A percentile compares a stretch with the other conserved stretches of the same genome.
phyloP scores from a whole-genome alignment of 2,329 filamentous ascomycete genomes.

The Cytospora piceicola region DNA sequence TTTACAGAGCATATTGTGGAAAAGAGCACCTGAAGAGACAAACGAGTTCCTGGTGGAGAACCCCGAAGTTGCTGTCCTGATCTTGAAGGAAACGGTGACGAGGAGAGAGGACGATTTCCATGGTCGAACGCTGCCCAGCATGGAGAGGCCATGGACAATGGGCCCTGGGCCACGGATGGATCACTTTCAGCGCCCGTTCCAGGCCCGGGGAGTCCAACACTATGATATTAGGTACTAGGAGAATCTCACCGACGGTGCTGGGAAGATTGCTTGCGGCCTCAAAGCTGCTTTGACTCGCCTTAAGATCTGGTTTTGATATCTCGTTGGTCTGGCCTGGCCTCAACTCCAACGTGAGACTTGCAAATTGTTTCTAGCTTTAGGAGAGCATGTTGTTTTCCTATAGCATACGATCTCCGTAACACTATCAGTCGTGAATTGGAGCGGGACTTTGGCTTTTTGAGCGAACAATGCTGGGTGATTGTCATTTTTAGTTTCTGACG shows the following conservation, averaged over 20 bases:
- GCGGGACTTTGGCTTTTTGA: neutral
- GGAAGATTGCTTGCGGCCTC: neutral
- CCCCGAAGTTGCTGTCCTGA: slow-evolving; percentile 50
- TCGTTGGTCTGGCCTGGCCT: neutral
- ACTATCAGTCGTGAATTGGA: neutral
- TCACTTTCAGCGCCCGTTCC: slow-evolving; percentile 4
- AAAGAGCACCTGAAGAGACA: slow-evolving; percentile 45
- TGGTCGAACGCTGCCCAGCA: slow-evolving; percentile 47
- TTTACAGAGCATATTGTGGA: slow-evolving; percentile 51
- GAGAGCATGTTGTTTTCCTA: neutral
- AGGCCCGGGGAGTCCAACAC: slow-evolving; percentile 5
- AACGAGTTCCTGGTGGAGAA: slow-evolving; percentile 48
- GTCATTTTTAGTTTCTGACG: neutral
- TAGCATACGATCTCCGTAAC: neutral
- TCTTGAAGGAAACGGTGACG: slow-evolving; percentile 51
- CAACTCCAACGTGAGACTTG: neutral
- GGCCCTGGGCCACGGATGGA: slow-evolving; percentile 4
- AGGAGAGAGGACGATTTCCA: slow-evolving; percentile 46
- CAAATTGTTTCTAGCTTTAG: neutral
- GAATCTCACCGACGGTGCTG: neutral
- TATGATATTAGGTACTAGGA: neutral
- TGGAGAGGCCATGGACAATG: slow-evolving; percentile 41
- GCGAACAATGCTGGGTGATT: neutral
- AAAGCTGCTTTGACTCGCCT: neutral
- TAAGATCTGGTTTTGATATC: neutral